A percentile compares a stretch with the other conserved stretches of the same genome.
phyloP scores from a whole-genome alignment of 331 rosid species.

The Erythrophleum ivorense region DNA sequence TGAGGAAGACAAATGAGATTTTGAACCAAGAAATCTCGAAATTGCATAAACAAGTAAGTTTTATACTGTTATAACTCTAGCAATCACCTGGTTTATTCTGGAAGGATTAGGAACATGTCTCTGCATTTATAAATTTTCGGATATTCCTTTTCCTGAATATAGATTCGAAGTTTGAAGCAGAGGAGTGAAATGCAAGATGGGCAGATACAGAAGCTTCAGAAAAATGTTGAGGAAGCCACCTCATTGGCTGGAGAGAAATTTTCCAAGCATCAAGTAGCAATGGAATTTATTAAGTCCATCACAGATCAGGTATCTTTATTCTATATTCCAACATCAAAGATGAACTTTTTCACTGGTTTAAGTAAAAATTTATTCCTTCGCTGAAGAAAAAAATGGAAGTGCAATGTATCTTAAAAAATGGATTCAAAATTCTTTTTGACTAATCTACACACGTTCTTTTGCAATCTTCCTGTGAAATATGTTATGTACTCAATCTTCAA shows the following conservation, averaged over 20 bases:
- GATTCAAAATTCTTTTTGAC: not conserved
- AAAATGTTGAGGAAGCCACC: conserved; percentile 51
- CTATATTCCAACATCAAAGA: conserved; percentile 14
- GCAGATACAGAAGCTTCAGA: conserved; percentile 63
- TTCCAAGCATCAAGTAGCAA: conserved; percentile 58
- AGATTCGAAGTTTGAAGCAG: conserved; percentile 70
- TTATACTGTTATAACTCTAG: conserved; percentile 24
- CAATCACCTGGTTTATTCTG: conserved; percentile 21
- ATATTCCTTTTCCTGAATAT: conserved; percentile 42
- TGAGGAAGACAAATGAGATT: conserved; percentile 66
- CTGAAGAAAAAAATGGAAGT: not conserved
- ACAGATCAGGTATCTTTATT: conserved; percentile 67
- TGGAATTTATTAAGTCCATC: conserved; percentile 61
- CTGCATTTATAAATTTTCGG: conserved; percentile 23
- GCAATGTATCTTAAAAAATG: not conserved
- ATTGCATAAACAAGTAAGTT: conserved; percentile 69
- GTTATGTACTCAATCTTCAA: not conserved
- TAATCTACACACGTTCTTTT: not conserved
- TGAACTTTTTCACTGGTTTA: conserved; percentile 22
- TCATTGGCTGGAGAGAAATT: conserved; percentile 61
- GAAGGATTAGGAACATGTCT: conserved; percentile 13
- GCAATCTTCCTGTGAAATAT: not conserved
- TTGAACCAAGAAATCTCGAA: conserved; percentile 73
- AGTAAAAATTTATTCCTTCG: not conserved
- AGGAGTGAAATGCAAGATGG: conserved; percentile 62